Evolutionary conservation across 805 yeast genomes (phyloP).

Genomic region (Candida bentonensis): DNA sequence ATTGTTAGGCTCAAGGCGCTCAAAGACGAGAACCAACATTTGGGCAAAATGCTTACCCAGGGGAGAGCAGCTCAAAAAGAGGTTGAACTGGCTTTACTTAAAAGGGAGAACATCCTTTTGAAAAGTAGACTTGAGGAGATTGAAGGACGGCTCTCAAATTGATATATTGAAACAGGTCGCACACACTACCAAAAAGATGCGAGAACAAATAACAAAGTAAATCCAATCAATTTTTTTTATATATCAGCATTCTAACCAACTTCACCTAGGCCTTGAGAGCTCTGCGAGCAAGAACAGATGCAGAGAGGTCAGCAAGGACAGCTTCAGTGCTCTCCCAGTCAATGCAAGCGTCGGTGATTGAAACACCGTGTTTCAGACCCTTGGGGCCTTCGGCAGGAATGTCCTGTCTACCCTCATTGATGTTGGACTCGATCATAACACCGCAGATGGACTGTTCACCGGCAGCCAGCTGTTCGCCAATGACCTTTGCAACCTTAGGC

Average conservation of each 20-base stretch:
- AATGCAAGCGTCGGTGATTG: conserved; percentile 96
- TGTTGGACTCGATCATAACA: conserved; percentile 90
- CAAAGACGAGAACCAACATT: conserved; percentile 53
- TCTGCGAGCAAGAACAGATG: conserved; percentile 74
- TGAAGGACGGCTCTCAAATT: no score
- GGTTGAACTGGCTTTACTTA: conserved; percentile 50
- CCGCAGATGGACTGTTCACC: conserved; percentile 80
- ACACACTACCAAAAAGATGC: no score
- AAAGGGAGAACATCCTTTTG: conserved; percentile 35
- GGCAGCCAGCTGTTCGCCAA: conserved; percentile 61
- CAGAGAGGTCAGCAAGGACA: conserved; percentile 57
- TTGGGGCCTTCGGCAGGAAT: conserved; percentile 62
- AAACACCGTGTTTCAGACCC: conserved; percentile 75
- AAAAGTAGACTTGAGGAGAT: conserved; percentile 13
- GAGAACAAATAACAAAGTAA: not conserved
- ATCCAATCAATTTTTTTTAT: not conserved
- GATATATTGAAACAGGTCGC: no score
- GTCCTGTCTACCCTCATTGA: conserved; percentile 86
- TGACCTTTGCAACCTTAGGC: conserved; percentile 68
- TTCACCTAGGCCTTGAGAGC: conserved; percentile 10
- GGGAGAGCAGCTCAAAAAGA: conserved; percentile 64
- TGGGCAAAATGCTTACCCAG: conserved; percentile 53
- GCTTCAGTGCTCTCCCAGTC: conserved; percentile 73
- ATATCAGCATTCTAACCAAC: not conserved
- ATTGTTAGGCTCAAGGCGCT: conserved; percentile 45